phyloP scores from a whole-genome alignment of 352 stramenopile species.

The Pilasporangium apinafurcum region DNA sequence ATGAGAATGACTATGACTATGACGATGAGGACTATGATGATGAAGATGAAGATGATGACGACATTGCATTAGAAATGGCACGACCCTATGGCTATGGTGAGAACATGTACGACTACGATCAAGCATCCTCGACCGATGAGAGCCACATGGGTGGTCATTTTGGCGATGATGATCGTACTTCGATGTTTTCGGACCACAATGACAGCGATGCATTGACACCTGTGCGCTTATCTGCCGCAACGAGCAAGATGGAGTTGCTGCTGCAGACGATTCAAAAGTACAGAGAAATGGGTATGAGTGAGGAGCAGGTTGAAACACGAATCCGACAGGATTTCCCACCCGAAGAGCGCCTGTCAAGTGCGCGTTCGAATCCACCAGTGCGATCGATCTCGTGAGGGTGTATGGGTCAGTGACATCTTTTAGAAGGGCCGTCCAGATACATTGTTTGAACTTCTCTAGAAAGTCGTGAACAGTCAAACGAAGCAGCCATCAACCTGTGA shows the following conservation, averaged over 20 bases:
- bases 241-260: slow-evolving; percentile 51
- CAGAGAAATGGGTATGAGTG: slow-evolving; percentile 36
- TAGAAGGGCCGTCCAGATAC: no score
- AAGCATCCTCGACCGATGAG: not conserved
- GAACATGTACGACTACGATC: not conserved
- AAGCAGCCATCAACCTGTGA: no score
- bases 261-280: slow-evolving; percentile 62
- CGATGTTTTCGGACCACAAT: slow-evolving; percentile 39
- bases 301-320: slow-evolving; percentile 61
- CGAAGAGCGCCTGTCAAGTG: slow-evolving; percentile 13
- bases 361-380: not conserved
- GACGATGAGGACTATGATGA: slow-evolving; percentile 51
- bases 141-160: not conserved
- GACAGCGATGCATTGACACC: slow-evolving; percentile 52
- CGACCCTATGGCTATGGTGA: slow-evolving; percentile 7
- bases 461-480: no score
- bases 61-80: slow-evolving; percentile 71
- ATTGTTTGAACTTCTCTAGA: no score
- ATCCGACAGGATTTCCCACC: slow-evolving; percentile 64
- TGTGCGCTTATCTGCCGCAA: slow-evolving; percentile 48
- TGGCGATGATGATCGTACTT: slow-evolving; percentile 30
- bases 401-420: not conserved
- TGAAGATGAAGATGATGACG: slow-evolving; percentile 21
- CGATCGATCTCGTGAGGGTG: slow-evolving; percentile 9
- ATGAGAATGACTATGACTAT: slow-evolving; percentile 27